Base-by-base conservation (phyloP, 2,329 filamentous ascomycete species). In the Aspergillus sp. region DNA sequence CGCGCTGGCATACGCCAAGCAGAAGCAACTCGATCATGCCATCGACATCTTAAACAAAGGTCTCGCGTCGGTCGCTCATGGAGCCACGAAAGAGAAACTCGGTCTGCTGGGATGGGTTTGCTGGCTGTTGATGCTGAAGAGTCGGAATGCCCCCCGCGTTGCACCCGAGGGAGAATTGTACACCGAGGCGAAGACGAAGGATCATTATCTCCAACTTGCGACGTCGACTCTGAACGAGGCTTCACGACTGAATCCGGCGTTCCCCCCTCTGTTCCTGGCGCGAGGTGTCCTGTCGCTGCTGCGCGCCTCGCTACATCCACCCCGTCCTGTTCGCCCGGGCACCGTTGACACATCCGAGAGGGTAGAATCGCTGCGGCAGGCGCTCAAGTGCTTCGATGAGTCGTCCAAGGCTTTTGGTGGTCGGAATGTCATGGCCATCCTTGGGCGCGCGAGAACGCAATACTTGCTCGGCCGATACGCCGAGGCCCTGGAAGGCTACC, bases 351-450 rank as follows among this genome's bases (percentile, higher is more conserved):
- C 80, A 41, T 79, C 87, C 2, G 92, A 96, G 71, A 80, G 84
- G 73, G 85, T 88, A 54, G 92, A 97, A 67, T 88, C 92, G 41
- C 79, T 97, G 63, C 91, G 92, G 68, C 88, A 90, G 63, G 93
- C 95, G 1, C 82, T 94, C 63, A 97, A 97, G 77, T 92, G 91
- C 63, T 99, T 99, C 73, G 95, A 99, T 65, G 94, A 98, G 75
- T 92, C 94, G 2, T 87, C 95, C 54, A 88, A 92, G 65, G 88
- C 91, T 6, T 97, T 94, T 0, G 85, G 89, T 58, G 89, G 90
- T 28, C 91, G 89, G 74, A 99, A 99, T 72, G 89, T 98, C 81
- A 88, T 99, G 82, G 95, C 95, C 0, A 82, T 92, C 36, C 86
- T 99, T 81, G 96, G 95, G 55, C 95, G 92, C 74, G 91, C 94